phyloP scores from a whole-genome alignment of 2,329 filamentous ascomycete species.

The Cordyceps pruinosa region DNA sequence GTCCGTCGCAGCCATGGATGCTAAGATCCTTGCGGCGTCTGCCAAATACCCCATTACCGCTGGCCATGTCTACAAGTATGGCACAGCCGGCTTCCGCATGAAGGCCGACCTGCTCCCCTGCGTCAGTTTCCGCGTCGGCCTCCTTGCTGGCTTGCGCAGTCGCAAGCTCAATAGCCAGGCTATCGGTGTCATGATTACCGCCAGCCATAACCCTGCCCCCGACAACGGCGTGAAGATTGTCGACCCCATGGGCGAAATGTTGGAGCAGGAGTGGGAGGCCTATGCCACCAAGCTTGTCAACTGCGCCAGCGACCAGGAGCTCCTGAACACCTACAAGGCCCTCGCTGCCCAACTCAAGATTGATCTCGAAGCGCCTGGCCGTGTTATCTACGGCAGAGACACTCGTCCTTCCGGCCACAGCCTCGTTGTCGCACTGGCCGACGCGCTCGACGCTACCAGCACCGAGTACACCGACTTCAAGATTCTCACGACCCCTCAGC shows the following conservation, averaged over 20 bases:
- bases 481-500: conserved; percentile 90
- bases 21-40: conserved; percentile 52
- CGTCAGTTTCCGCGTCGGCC: conserved; percentile 85
- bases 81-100: conserved; percentile 63
- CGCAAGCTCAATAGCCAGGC: conserved; percentile 83
- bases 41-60: conserved; percentile 54
- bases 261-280: conserved; percentile 89
- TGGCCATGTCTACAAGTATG: conserved; percentile 55
- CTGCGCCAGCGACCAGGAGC: conserved; percentile 63
- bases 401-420: conserved; percentile 86
- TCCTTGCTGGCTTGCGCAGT: conserved; percentile 81
- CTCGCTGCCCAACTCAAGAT: conserved; percentile 71
- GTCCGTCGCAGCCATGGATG: conserved; percentile 38
- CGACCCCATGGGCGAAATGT: conserved; percentile 96
- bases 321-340: conserved; percentile 68
- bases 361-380: conserved; percentile 61
- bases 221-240: conserved; percentile 96
- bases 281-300: conserved; percentile 89
- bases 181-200: conserved; percentile 95
- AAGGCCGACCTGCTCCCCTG: conserved; percentile 77
- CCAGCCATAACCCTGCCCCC: conserved; percentile 81
- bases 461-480: conserved; percentile 78
- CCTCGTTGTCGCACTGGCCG: conserved; percentile 70
- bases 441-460: conserved; percentile 69
- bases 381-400: conserved; percentile 85